A percentile compares a stretch with the other conserved stretches of the same genome.
Conservation (phyloP, 768 basidiomycete species). For the Russula dissimulans region DNA sequence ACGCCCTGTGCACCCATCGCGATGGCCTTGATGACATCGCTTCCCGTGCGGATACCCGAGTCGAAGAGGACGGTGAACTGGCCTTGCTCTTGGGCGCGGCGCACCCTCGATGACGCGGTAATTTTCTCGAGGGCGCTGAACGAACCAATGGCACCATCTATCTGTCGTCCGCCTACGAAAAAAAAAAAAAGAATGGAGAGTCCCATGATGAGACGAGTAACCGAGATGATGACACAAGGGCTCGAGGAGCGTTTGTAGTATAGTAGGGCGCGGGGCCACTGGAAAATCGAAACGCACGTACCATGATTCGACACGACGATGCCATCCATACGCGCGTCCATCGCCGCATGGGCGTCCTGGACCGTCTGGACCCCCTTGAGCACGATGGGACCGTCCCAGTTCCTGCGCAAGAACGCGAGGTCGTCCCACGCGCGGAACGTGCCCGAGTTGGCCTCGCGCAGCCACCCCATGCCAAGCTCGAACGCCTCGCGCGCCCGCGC, state of each 20-base stretch:
- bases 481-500: constrained; percentile 31
- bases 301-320: constrained; percentile 80
- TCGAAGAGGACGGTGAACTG: constrained; percentile 65
- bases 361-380: constrained; percentile 70
- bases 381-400: constrained; percentile 71
- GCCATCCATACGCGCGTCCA: constrained; percentile 57
- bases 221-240: too few relatives aligned
- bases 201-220: not conserved
- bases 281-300: constrained; percentile 22
- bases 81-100: constrained; percentile 47
- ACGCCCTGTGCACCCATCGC: constrained; percentile 82
- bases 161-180: constrained; percentile 56
- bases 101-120: constrained; percentile 50
- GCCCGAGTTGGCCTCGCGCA: constrained; percentile 55
- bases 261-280: too few relatives aligned
- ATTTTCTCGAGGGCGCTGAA: constrained; percentile 63
- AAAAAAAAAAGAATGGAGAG: not conserved
- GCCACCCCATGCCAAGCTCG: constrained; percentile 51
- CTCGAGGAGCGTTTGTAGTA: too few relatives aligned
- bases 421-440: constrained; percentile 62
- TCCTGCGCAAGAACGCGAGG: constrained; percentile 52
- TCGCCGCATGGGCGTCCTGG: constrained; percentile 60
- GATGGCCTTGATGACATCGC: constrained; percentile 77
- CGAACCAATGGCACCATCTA: constrained; percentile 72
- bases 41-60: constrained; percentile 75